Percentiles rank a stretch among this genome's conserved stretches.
Evolutionary conservation across 2,329 filamentous ascomycete species (phyloP).

Genomic region (Colletotrichum musae): DNA sequence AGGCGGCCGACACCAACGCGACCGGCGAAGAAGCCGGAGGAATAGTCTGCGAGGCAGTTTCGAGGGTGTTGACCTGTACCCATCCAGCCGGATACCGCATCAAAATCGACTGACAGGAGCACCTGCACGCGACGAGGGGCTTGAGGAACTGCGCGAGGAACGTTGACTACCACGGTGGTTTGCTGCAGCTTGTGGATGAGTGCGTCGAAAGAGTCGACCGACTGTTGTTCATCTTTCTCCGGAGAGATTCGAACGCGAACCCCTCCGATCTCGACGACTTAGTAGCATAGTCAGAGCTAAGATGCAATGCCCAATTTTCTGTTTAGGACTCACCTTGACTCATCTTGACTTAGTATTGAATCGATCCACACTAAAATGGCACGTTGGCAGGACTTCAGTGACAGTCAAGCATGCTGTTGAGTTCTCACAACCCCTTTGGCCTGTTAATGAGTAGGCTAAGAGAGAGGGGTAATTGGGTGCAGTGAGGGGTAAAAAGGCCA

Average conservation of each 20-base stretch:
- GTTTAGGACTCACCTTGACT: no score
- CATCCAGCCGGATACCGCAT: slow-evolving; percentile 67
- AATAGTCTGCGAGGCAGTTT: slow-evolving; percentile 65
- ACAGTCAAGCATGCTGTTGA: no score
- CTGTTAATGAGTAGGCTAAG: no score
- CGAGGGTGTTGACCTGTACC: slow-evolving; percentile 65
- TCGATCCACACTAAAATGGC: no score
- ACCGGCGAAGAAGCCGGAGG: slow-evolving; percentile 64
- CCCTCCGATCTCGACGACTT: slow-evolving; percentile 27
- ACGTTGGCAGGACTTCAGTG: no score
- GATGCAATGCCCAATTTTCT: no score
- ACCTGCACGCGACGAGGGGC: slow-evolving; percentile 45
- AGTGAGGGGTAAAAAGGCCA: background rate
- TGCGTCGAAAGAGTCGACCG: background rate
- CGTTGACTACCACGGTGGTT: background rate
- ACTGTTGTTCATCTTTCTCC: background rate
- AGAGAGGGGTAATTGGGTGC: background rate
- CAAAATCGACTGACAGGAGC: slow-evolving; percentile 62
- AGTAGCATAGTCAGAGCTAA: background rate
- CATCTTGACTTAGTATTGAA: no score
- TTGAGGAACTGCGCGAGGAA: slow-evolving; percentile 3
- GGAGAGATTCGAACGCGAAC: slow-evolving; percentile 14
- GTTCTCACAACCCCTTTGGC: no score
- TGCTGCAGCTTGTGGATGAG: slow-evolving; percentile 7
- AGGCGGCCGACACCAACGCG: slow-evolving; percentile 65